Evolutionary conservation across 352 stramenopile genomes (phyloP).

Genomic region (Globisporangium nagaii): DNA sequence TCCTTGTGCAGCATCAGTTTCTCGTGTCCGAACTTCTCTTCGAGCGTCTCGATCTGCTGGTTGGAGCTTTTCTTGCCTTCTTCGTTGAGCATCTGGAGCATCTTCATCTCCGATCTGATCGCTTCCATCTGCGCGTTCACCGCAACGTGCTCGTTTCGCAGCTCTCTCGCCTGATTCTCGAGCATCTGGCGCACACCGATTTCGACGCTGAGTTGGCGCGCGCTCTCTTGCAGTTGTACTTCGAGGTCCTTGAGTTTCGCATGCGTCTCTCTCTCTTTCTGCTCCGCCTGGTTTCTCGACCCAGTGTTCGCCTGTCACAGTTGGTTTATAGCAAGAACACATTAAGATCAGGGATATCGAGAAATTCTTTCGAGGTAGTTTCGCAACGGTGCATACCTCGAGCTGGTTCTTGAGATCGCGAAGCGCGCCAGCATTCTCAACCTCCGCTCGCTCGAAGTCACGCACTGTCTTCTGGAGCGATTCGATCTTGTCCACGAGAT

Average conservation of each 20-base stretch:
- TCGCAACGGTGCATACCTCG: no score
- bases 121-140: conserved; percentile 81
- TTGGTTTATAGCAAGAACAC: no score
- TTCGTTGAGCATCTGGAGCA: conserved; percentile 29
- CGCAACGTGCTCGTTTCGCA: conserved; percentile 67
- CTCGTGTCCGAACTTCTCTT: conserved; percentile 38
- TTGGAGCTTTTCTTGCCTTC: conserved; percentile 33
- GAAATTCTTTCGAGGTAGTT: no score
- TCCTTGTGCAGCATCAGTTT: conserved; percentile 26
- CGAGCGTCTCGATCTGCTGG: conserved; percentile 22
- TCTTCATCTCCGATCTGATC: conserved; percentile 66
- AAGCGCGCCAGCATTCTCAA: conserved; percentile 30
- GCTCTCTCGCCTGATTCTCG: conserved; percentile 61
- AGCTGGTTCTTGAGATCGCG: conserved; percentile 47
- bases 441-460: conserved; percentile 47
- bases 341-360: no score
- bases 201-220: conserved; percentile 55
- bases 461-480: conserved; percentile 40
- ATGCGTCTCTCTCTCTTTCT: conserved; percentile 29
- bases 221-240: conserved; percentile 40
- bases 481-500: conserved; percentile 57
- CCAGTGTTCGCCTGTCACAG: conserved; percentile 18
- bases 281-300: conserved; percentile 20
- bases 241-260: conserved; percentile 42
- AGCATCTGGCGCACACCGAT: conserved; percentile 64